Evolutionary conservation across 768 basidiomycete species (phyloP).

Genomic region (Suillus variegatus): DNA sequence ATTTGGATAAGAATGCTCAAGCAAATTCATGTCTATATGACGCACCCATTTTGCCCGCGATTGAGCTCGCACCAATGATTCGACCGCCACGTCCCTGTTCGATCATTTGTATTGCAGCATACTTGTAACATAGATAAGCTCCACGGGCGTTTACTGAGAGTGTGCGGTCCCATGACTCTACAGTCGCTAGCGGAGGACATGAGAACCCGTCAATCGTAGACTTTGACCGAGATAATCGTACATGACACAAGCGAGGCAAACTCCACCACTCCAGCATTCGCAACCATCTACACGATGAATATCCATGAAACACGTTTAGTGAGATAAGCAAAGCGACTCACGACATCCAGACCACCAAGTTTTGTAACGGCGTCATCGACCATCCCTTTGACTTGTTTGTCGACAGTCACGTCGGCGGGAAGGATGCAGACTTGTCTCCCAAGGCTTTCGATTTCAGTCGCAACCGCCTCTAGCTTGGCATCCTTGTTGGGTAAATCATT

Average conservation of each 20-base stretch:
- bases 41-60: conserved; percentile 12
- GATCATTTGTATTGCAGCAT: conserved; percentile 65
- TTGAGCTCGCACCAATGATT: conserved; percentile 46
- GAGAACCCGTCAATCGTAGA: background rate
- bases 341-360: conserved; percentile 16
- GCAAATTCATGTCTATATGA: conserved; percentile 1
- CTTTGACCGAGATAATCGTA: background rate
- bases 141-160: conserved; percentile 58
- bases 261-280: conserved; percentile 24
- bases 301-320: background rate
- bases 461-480: conserved; percentile 9
- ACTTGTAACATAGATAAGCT: conserved; percentile 61
- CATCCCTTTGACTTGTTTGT: conserved; percentile 17
- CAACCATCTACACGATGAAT: conserved; percentile 22
- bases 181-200: conserved; percentile 25
- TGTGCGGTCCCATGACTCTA: conserved; percentile 42
- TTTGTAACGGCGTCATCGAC: conserved; percentile 9
- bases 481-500: conserved; percentile 5
- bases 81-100: conserved; percentile 51
- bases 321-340: conserved; percentile 9
- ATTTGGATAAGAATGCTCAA: background rate
- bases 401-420: conserved; percentile 9
- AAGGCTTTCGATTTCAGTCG: background rate
- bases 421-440: background rate
- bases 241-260: conserved; percentile 11